phyloP scores from a whole-genome alignment of 495 filamentous ascomycete genomes.

The Penicillium fimorum region DNA sequence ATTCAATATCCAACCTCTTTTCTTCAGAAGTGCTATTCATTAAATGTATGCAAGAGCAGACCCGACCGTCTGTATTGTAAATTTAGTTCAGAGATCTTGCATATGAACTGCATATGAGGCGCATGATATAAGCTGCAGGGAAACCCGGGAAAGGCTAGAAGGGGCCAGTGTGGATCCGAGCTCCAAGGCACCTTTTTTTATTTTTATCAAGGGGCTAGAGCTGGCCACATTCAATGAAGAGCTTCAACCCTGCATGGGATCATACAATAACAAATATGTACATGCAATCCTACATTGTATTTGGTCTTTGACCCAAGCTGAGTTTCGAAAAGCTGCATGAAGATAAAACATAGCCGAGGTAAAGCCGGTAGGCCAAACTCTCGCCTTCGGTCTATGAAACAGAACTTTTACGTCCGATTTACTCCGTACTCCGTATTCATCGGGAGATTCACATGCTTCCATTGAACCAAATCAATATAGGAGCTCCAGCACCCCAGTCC shows the following conservation, averaged over 20 bases:
- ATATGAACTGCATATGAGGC: slow-evolving; percentile 22
- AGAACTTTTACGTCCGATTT: slow-evolving; percentile 1
- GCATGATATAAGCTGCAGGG: slow-evolving; percentile 16
- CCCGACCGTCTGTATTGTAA: slow-evolving; percentile 12
- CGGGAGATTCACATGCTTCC: background rate
- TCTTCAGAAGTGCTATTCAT: slow-evolving; percentile 1
- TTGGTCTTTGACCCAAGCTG: background rate
- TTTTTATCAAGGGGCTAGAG: background rate
- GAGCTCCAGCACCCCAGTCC: background rate
- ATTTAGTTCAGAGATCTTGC: slow-evolving; percentile 27
- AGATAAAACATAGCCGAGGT: background rate
- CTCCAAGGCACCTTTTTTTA: background rate
- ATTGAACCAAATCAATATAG: background rate
- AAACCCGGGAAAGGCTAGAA: slow-evolving; percentile 15
- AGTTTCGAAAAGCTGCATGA: slow-evolving; percentile 1
- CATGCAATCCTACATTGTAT: background rate
- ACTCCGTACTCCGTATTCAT: background rate
- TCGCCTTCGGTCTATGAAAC: background rate
- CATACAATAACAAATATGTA: background rate
- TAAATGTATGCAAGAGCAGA: slow-evolving; percentile 9
- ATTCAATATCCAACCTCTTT: background rate
- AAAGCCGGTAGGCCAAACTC: background rate
- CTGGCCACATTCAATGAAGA: background rate
- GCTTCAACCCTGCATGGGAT: slow-evolving; percentile 1
- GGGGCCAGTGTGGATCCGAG: slow-evolving; percentile 5